A percentile compares a stretch with the other conserved stretches of the same genome.
Evolutionary conservation across 805 yeast species (phyloP).

Genomic region (Metschnikowia matae): DNA sequence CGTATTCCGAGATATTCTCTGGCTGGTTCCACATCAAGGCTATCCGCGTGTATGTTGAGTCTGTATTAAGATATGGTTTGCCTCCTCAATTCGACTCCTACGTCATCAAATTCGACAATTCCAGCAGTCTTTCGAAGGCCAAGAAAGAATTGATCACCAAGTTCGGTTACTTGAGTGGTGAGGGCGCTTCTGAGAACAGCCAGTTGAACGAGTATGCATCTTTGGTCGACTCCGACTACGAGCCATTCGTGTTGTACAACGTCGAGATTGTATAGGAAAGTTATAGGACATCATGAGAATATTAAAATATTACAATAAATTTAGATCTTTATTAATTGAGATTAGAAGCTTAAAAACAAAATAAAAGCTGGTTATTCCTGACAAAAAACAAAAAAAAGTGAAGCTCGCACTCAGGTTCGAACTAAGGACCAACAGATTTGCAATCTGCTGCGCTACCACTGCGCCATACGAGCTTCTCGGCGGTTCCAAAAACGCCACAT

Average conservation of each 20-base stretch:
- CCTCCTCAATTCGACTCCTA: slow-evolving; percentile 81
- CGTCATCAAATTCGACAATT: slow-evolving; percentile 41
- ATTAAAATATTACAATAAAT: not conserved
- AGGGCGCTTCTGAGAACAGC: slow-evolving; percentile 70
- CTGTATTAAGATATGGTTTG: slow-evolving; percentile 91
- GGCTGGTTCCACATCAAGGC: slow-evolving; percentile 90
- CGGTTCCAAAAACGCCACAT: too few species aligned
- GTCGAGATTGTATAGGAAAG: slow-evolving; percentile 30
- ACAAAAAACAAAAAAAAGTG: slow-evolving; percentile 27
- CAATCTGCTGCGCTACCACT: slow-evolving; percentile 99
- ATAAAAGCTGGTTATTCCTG: not conserved
- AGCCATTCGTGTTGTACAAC: slow-evolving; percentile 87
- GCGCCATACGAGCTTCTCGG: slow-evolving; percentile 72
- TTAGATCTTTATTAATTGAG: not conserved
- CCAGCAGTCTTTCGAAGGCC: slow-evolving; percentile 47
- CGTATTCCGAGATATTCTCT: slow-evolving; percentile 81
- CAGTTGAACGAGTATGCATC: slow-evolving; percentile 84
- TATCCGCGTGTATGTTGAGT: slow-evolving; percentile 84
- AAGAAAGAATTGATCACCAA: slow-evolving; percentile 66
- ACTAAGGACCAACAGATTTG: slow-evolving; percentile 98
- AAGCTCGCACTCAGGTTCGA: slow-evolving; percentile 91
- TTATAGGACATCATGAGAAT: not conserved
- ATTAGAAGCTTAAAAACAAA: too few species aligned
- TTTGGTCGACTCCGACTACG: slow-evolving; percentile 90
- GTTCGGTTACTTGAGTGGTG: slow-evolving; percentile 89